phyloP scores from a whole-genome alignment of 1,139 yeast genomes.

The Insectozyma bohioensis region DNA sequence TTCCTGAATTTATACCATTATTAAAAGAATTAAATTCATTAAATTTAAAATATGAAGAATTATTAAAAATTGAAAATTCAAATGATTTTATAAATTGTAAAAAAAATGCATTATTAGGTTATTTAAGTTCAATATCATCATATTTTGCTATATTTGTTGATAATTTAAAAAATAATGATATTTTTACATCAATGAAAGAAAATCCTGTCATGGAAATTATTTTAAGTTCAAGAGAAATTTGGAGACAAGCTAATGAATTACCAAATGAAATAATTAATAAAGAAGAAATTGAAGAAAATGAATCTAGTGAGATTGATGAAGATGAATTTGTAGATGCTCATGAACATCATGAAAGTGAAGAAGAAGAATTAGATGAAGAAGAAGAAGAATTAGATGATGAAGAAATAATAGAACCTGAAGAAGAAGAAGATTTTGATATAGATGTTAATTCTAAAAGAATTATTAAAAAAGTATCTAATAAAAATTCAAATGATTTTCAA shows the following conservation, averaged over 20 bases:
- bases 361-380: constrained; percentile 19
- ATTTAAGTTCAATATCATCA: constrained; percentile 69
- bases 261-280: constrained; percentile 19
- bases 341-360: constrained; percentile 21
- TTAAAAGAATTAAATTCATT: constrained; percentile 59
- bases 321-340: constrained; percentile 28
- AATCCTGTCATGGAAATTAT: constrained; percentile 88
- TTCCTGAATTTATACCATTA: constrained; percentile 85
- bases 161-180: constrained; percentile 52
- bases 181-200: constrained; percentile 68
- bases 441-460: constrained; percentile 51
- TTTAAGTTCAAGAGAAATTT: constrained; percentile 77
- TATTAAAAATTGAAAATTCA: constrained; percentile 24
- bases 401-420: constrained; percentile 13
- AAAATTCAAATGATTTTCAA: constrained; percentile 47
- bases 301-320: constrained; percentile 25
- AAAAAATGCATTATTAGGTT: constrained; percentile 69
- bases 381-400: constrained; percentile 18
- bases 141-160: constrained; percentile 73
- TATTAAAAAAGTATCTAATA: constrained; percentile 32
- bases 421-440: constrained; percentile 31
- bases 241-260: constrained; percentile 74
- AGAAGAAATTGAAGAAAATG: constrained; percentile 19
- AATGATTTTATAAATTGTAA: constrained; percentile 49
- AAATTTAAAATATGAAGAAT: constrained; percentile 37